phyloP scores from a whole-genome alignment of 2,329 filamentous ascomycete genomes.

The Colletotrichum coccodes region DNA sequence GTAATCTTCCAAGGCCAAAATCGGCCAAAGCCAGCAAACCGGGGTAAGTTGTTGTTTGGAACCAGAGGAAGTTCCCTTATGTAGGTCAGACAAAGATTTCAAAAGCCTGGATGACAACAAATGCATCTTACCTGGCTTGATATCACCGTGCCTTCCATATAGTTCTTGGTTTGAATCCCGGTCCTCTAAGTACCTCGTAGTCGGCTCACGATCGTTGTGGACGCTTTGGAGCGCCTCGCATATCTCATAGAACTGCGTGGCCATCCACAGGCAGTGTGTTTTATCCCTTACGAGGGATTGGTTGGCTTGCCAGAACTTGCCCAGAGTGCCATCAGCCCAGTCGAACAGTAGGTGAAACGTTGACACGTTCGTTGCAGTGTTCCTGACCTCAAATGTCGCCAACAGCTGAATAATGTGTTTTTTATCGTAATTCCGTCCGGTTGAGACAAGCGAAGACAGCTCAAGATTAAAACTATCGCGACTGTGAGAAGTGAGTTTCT shows the following conservation, averaged over 20 bases:
- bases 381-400: conserved; percentile 10
- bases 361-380: neutral
- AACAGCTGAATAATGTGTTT: conserved; percentile 19
- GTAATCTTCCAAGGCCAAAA: conserved; percentile 8
- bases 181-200: neutral
- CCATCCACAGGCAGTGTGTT: conserved; percentile 15
- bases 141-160: conserved; percentile 20
- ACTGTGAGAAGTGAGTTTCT: conserved; percentile 20
- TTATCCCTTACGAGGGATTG: neutral
- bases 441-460: neutral
- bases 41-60: neutral
- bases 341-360: conserved; percentile 18
- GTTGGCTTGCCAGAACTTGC: conserved; percentile 21
- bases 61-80: conserved; percentile 17
- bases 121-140: conserved; percentile 5
- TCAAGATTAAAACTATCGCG: neutral
- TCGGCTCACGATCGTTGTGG: conserved; percentile 8
- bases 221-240: conserved; percentile 4
- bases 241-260: conserved; percentile 14
- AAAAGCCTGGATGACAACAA: neutral
- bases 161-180: neutral
- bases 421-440: neutral
- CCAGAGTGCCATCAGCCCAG: conserved; percentile 19
- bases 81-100: too few relatives aligned
- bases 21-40: neutral